A percentile compares a stretch with the other conserved stretches of the same genome.
These are phyloP conservation scores for Solanum chiquidenum DNA, from an alignment of 257 asterid species.

Conservation along the genomic window DNA sequence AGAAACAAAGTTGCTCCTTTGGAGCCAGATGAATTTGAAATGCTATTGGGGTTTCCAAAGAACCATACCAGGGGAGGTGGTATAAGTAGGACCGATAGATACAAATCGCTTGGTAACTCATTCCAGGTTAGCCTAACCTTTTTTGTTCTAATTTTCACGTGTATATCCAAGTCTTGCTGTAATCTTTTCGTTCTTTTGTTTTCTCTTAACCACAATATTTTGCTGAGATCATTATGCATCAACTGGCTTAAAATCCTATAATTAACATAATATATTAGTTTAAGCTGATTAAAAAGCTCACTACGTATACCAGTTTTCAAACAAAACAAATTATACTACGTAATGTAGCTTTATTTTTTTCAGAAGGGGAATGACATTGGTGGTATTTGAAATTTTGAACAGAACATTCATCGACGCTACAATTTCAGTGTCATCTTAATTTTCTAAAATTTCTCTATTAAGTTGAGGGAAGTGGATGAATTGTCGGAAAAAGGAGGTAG, in stretches of 20 bases:
- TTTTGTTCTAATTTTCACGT: not conserved
- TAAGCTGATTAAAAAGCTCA: not conserved
- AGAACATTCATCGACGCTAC: not conserved
- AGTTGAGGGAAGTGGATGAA: not conserved
- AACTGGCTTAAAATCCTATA: not conserved
- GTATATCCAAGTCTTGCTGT: not conserved
- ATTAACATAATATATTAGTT: not conserved
- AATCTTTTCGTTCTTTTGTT: not conserved
- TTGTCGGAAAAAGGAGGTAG: not conserved
- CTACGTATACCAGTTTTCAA: not conserved
- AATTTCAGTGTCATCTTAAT: not conserved
- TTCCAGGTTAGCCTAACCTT: not conserved
- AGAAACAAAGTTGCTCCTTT: not conserved
- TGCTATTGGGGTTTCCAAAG: not conserved
- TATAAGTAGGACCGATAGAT: not conserved
- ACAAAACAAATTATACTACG: not conserved
- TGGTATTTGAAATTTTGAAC: not conserved
- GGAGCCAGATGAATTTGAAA: not conserved
- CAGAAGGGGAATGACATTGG: not conserved
- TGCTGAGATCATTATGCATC: not conserved
- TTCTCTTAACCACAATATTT: not conserved
- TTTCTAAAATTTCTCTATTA: not conserved
- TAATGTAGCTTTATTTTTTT: not conserved
- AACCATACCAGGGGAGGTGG: not conserved
- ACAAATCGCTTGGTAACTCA: not conserved